Base-by-base conservation (phyloP, 176 grass and related monocot species). In the Chrysopogon serrulatus region DNA sequence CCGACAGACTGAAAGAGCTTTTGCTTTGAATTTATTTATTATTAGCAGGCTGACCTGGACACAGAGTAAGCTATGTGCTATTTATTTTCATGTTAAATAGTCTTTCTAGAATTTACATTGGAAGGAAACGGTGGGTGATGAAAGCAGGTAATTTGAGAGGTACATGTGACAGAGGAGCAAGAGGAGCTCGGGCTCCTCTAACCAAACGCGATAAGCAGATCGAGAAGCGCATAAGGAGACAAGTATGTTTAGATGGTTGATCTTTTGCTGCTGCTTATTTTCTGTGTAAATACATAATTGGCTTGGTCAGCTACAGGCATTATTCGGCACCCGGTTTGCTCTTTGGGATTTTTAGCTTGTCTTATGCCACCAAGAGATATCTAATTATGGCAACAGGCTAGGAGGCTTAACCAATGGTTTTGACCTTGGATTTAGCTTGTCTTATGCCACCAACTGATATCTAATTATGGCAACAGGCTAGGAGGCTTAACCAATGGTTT, bases 1-100 rank as follows among this genome's bases (percentile, higher is more conserved):
- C 92, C 79, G 87, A 91, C 68, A 89, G 92, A 54, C 88, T 92
- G 18, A 89, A 95, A 82, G 92, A 98, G 95, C 72, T 17, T 56
- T 82, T 73, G 17, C 14, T 13, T 44, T 84, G 66, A 59, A n/a
- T 79, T n/a, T n/a, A n/a, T n/a, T n/a, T n/a, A n/a, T 23, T 15
- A 33, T 42, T 43, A 44, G 42, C 35, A 44, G 43, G 26, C 65
- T 39, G 33, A 32, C 11, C 79, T 68, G 77, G 28, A 17, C 87
- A 31, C 83, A 45, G 36, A 62, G 24, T 64, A 78, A 21, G 16
- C 34, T 62, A 56, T 24, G 54, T 88, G 30, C 12, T 36, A 19
- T 57, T 26, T 13, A 65, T 78, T 59, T 18, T 85, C 64, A 10
- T 12, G 37, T 54, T 54, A 65, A 79, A 60, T 81, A 64, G 73